Base-by-base conservation (phyloP, 805 yeast species). In the Blastobotrys peoriensis region DNA sequence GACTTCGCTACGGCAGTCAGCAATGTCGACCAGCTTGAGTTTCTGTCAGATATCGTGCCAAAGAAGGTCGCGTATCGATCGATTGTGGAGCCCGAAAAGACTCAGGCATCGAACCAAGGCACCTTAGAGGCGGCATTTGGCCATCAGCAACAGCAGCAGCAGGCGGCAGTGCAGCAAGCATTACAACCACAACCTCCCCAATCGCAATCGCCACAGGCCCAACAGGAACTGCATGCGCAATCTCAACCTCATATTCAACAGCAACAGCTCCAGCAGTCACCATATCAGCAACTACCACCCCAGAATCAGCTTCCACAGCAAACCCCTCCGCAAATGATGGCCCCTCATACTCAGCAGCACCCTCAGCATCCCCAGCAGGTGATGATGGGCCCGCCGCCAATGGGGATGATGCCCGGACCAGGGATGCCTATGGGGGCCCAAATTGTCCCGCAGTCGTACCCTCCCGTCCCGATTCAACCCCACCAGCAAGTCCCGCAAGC, bases 1-100 rank as follows among this genome's bases (percentile, higher is more conserved):
- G 94, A 85, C 60, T 76, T 84, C 57, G 75, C 86, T 30, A 66
- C 68, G 35, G 86, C 83, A 1, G 87, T 82, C 2, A 55, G 69
- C 19, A 66, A 69, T 41, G 76, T 73, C 48, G 86, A 81, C 38
- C 73, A 79, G 30, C 68, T 86, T 42, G 65, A 73, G 28, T 85
- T 86, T 59, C 66, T 86, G 47, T 66, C 74, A 17, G 49, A 83
- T 46, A 68, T 86, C 2, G 81, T 84, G 5, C 94, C 93, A 2
- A 52, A 53, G 28, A 54, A 59, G 5, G 52, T 58, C 8, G 59
- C 62, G 28, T 59, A 40, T 41, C 50, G 48, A 20, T 35, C 38
- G 6, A 45, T 49, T 20, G 41, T 40, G n/a, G 42, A 33, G 38
- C 38, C 20, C n/a, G 30, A 41, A 38, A 16, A 25, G 30, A 13